These are phyloP conservation scores for Sphaerulina musiva DNA, from an alignment of 2,329 filamentous ascomycete genomes.

Conservation along the genomic window DNA sequence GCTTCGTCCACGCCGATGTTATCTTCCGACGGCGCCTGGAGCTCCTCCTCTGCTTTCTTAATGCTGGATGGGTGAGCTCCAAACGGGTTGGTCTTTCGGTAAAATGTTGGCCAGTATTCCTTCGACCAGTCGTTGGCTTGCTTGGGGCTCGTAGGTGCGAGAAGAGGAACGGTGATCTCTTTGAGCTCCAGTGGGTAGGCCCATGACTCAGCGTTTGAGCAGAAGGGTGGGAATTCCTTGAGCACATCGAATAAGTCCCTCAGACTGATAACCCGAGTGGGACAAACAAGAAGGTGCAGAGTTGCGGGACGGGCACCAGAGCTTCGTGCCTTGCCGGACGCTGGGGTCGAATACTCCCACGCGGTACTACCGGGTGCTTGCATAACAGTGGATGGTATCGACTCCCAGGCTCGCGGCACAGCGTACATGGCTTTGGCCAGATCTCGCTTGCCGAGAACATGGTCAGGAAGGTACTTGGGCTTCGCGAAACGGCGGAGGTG, in stretches of 20 bases:
- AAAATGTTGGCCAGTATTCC: constrained; percentile 77
- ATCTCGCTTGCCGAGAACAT: constrained; percentile 31
- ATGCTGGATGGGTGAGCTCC: constrained; percentile 75
- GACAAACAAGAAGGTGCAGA: constrained; percentile 49
- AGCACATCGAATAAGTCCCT: constrained; percentile 46
- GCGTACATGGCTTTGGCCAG: constrained; percentile 32
- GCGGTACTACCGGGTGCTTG: constrained; percentile 29
- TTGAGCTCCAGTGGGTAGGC: constrained; percentile 49
- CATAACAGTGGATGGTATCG: constrained; percentile 27
- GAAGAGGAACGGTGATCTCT: constrained; percentile 61
- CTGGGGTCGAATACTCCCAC: constrained; percentile 52
- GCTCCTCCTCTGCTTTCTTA: constrained; percentile 60
- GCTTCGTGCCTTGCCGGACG: constrained; percentile 49
- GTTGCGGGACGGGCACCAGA: constrained; percentile 33
- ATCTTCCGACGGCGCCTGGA: constrained; percentile 40
- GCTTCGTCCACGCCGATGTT: constrained; percentile 48
- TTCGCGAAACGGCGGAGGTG: constrained; percentile 72
- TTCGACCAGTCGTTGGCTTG: constrained; percentile 69
- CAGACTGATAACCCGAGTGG: constrained; percentile 46
- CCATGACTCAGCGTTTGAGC: constrained; percentile 33
- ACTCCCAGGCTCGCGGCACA: constrained; percentile 31
- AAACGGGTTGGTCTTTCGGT: constrained; percentile 80
- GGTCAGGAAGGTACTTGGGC: constrained; percentile 34
- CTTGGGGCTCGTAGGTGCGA: constrained; percentile 67
- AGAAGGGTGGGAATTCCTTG: constrained; percentile 36